phyloP scores from a whole-genome alignment of 176 grass and related monocot species.

The Tuctoria greenei region DNA sequence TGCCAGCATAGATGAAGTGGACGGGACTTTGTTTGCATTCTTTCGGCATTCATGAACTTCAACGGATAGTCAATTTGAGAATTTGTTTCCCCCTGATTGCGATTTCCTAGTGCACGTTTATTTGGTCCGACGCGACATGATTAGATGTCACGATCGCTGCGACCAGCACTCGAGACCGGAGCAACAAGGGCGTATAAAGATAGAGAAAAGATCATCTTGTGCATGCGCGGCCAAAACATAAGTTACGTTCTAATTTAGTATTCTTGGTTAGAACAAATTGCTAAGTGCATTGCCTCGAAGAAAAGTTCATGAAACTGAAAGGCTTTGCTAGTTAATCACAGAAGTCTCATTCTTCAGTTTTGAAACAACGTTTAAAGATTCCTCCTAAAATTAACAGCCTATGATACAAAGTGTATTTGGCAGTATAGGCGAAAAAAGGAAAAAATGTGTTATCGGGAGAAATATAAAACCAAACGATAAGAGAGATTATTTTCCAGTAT shows the following conservation, averaged over 20 bases:
- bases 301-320: not conserved
- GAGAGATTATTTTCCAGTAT: not conserved
- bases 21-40: not conserved
- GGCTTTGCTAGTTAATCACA: slow-evolving; percentile 16
- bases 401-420: not conserved
- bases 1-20: not conserved
- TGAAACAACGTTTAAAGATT: not conserved
- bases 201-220: slow-evolving; percentile 3
- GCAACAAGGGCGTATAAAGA: not conserved
- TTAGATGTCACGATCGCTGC: slow-evolving; percentile 6
- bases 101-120: not conserved
- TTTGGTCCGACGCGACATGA: not conserved
- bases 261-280: not conserved
- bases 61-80: slow-evolving; percentile 26
- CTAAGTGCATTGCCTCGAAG: not conserved
- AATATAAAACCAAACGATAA: not conserved
- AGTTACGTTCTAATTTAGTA: not conserved
- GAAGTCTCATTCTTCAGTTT: not conserved
- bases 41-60: not conserved
- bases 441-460: not conserved
- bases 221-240: slow-evolving; percentile 3
- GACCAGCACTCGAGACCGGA: not conserved
- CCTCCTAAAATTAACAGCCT: slow-evolving; percentile 12
- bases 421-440: not conserved
- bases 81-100: not conserved